A percentile compares a stretch with the other conserved stretches of the same genome.
Evolutionary conservation across 768 basidiomycete species (phyloP).

Genomic region (Xerocomellus chrysenteron): DNA sequence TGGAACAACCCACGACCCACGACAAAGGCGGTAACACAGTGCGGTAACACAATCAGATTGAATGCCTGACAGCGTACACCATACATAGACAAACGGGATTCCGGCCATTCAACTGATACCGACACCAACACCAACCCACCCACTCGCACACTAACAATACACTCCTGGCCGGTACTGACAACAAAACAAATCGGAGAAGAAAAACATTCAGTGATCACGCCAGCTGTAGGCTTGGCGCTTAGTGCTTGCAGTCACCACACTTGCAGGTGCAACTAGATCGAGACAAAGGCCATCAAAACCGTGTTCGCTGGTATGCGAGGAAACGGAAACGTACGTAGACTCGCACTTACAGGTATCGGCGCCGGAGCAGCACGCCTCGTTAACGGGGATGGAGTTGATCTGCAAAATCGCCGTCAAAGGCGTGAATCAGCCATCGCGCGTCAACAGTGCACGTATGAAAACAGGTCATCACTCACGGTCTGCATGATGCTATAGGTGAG

Average conservation of each 20-base stretch:
- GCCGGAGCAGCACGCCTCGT: constrained; percentile 21
- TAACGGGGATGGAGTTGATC: constrained; percentile 13
- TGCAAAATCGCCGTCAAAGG: not conserved
- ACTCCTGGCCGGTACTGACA: not conserved
- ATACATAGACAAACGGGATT: not conserved
- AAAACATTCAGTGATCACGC: not conserved
- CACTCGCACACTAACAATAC: not conserved
- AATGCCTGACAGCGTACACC: not conserved
- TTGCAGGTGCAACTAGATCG: constrained; percentile 15
- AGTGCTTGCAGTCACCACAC: constrained; percentile 23
- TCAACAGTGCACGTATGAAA: not conserved
- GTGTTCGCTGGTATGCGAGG: not conserved
- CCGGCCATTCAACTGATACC: not conserved
- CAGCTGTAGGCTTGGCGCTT: not conserved
- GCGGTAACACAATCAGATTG: not conserved
- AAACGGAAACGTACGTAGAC: constrained; percentile 1
- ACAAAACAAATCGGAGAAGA: too few relatives aligned
- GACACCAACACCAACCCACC: too few relatives aligned
- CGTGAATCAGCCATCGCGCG: not conserved
- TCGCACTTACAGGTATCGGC: constrained; percentile 10
- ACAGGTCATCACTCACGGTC: constrained; percentile 1
- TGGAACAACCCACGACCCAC: not conserved
- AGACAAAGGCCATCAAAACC: not conserved
- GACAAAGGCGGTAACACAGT: not conserved
- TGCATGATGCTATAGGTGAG: constrained; percentile 6